Evolutionary conservation across 805 yeast genomes (phyloP).

Genomic region (Lachancea meyersii): DNA sequence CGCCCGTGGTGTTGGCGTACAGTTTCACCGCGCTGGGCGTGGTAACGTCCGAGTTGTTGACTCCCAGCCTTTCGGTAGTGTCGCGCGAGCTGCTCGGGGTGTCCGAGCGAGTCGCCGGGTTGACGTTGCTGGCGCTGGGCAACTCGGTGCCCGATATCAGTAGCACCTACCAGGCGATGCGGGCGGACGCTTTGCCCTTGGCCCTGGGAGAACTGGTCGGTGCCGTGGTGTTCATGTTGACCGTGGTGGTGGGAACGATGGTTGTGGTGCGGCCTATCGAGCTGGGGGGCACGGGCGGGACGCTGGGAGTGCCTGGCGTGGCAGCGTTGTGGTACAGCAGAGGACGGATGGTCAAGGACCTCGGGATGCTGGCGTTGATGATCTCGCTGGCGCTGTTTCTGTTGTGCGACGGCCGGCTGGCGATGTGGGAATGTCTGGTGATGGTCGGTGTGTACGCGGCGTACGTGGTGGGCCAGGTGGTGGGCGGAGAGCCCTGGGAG

Average conservation of each 20-base stretch:
- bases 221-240: constrained; percentile 74
- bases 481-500: not conserved
- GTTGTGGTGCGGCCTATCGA: constrained; percentile 60
- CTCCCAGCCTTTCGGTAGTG: constrained; percentile 69
- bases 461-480: constrained; percentile 48
- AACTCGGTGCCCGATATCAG: constrained; percentile 90
- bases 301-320: not conserved
- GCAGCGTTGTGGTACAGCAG: constrained; percentile 28
- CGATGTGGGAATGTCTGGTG: constrained; percentile 47
- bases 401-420: constrained; percentile 49
- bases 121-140: constrained; percentile 83
- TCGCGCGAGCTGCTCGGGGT: constrained; percentile 51
- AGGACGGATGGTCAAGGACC: constrained; percentile 53
- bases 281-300: constrained; percentile 29
- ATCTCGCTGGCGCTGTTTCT: constrained; percentile 46
- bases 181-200: constrained; percentile 59
- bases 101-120: constrained; percentile 75
- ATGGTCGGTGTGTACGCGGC: constrained; percentile 51
- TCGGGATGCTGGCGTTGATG: constrained; percentile 48
- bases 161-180: constrained; percentile 77
- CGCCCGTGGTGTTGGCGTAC: constrained; percentile 27
- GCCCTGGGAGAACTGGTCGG: constrained; percentile 92
- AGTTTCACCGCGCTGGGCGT: constrained; percentile 63
- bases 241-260: constrained; percentile 77
- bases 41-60: constrained; percentile 74